These are phyloP conservation scores for Heliamphora exappendiculata DNA, from an alignment of 148 eudicot genomes.

Conservation along the genomic window DNA sequence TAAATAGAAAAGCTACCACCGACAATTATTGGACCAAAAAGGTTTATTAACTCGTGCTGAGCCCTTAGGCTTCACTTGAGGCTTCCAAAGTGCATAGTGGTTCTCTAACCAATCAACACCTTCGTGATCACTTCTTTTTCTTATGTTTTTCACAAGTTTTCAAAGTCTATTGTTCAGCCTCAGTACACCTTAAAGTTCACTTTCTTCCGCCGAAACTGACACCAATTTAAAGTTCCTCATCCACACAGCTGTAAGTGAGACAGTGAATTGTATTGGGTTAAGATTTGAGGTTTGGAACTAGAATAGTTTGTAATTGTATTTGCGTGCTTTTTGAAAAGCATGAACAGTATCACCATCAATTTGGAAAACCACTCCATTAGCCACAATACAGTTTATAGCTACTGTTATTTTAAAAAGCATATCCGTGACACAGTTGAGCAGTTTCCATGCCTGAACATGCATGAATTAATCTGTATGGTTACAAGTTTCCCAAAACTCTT, in stretches of 20 bases:
- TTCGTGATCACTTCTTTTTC: too few species aligned
- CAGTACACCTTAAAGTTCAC: too few species aligned
- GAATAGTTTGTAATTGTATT: not conserved
- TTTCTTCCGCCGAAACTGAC: not conserved
- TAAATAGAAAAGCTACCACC: too few species aligned
- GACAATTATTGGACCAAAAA: too few species aligned
- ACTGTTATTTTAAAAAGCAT: not conserved
- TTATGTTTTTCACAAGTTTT: too few species aligned
- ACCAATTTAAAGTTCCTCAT: not conserved
- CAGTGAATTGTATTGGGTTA: not conserved
- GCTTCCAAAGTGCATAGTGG: too few species aligned
- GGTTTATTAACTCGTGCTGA: too few species aligned
- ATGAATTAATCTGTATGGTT: not conserved
- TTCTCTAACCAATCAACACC: too few species aligned
- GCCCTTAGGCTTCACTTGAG: too few species aligned
- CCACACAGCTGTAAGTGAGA: not conserved
- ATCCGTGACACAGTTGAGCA: not conserved
- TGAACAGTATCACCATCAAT: not conserved
- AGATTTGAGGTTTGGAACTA: not conserved
- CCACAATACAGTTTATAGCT: not conserved
- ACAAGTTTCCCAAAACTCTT: not conserved
- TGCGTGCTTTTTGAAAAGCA: not conserved
- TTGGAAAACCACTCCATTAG: conserved; percentile 1
- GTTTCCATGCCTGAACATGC: not conserved
- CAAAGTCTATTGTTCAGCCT: too few species aligned